Percentiles rank a stretch among this genome's conserved stretches.
Evolutionary conservation across 257 asterid species (phyloP).

Genomic region (Jacaranda copaia): DNA sequence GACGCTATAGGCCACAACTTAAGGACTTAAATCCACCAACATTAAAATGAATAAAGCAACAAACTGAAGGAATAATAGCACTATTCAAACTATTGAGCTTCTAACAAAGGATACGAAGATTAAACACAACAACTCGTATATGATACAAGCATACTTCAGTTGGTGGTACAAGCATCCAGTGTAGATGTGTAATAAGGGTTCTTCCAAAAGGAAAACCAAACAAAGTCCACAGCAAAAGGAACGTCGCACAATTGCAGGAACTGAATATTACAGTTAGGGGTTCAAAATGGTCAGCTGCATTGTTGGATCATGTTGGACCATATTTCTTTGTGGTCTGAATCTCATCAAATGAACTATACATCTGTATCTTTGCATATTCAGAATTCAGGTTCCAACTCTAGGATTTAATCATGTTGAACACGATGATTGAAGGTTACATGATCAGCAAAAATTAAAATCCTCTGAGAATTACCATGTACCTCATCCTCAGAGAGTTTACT

Average conservation of each 20-base stretch:
- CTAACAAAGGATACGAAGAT: not conserved
- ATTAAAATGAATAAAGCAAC: conserved; percentile 1
- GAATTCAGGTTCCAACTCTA: not conserved
- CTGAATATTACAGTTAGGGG: not conserved
- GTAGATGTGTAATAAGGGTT: not conserved
- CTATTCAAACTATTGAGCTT: not conserved
- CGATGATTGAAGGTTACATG: not conserved
- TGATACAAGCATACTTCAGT: too few relatives aligned
- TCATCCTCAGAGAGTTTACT: conserved; percentile 57
- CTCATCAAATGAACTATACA: not conserved
- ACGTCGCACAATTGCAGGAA: conserved; percentile 1
- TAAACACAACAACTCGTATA: too few relatives aligned
- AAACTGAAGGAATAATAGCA: conserved; percentile 10
- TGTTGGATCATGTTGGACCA: not conserved
- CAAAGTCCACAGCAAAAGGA: conserved; percentile 1
- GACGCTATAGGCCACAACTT: not conserved
- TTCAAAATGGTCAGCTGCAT: not conserved
- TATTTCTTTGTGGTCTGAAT: not conserved
- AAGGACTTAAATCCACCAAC: not conserved
- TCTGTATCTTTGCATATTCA: not conserved
- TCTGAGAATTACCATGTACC: conserved; percentile 51
- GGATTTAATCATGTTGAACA: not conserved
- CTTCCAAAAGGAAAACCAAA: not conserved
- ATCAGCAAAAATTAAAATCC: not conserved
- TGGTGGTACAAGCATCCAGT: not conserved